These are phyloP conservation scores for Thielaviopsis ethacetica DNA, from an alignment of 2,329 filamentous ascomycete genomes.

Conservation along the genomic window DNA sequence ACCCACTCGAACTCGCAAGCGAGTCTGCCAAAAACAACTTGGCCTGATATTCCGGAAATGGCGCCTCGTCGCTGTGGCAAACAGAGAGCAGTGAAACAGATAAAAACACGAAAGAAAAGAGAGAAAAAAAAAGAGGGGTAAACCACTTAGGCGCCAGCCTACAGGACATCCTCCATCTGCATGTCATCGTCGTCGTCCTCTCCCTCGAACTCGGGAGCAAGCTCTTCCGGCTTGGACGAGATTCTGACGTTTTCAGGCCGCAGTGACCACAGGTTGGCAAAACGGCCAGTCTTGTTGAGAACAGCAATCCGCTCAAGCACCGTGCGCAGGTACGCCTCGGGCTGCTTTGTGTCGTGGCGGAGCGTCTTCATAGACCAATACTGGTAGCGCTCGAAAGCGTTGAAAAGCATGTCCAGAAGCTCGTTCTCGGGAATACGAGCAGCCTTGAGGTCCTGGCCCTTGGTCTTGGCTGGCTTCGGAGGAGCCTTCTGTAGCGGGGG, in stretches of 20 bases:
- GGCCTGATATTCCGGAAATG: not conserved
- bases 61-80: not conserved
- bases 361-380: constrained; percentile 93
- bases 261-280: constrained; percentile 73
- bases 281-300: constrained; percentile 66
- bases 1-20: not conserved
- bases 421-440: constrained; percentile 81
- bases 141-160: not conserved
- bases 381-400: constrained; percentile 67
- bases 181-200: constrained; percentile 52
- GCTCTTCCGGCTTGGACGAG: constrained; percentile 23
- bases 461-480: constrained; percentile 32
- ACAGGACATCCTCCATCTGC: constrained; percentile 60
- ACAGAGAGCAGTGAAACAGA: not conserved
- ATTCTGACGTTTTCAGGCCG: constrained; percentile 44
- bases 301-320: constrained; percentile 69
- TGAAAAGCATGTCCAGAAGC: constrained; percentile 70
- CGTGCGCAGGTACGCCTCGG: constrained; percentile 82
- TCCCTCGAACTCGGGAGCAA: constrained; percentile 35
- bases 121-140: not conserved
- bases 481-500: constrained; percentile 31
- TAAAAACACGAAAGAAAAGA: not conserved
- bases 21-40: not conserved
- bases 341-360: constrained; percentile 62
- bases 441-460: constrained; percentile 64